Conservation (phyloP, 495 filamentous ascomycete species). For the Podospora australis region DNA sequence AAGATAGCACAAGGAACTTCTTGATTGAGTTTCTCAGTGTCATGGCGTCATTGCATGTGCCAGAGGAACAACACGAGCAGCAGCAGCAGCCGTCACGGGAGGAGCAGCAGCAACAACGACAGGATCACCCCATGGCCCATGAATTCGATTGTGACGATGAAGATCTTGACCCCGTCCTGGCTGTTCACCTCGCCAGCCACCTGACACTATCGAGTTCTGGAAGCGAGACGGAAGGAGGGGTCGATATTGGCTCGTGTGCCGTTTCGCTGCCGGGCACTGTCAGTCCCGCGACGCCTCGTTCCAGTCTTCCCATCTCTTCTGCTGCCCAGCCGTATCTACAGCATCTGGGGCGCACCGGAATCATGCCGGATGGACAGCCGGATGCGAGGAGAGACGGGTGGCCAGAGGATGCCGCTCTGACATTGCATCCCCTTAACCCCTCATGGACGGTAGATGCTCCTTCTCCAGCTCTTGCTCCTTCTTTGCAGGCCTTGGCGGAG, state of each 20-base stretch:
- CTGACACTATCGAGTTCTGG: constrained; percentile 17
- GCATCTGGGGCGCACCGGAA: background rate
- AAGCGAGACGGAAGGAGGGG: background rate
- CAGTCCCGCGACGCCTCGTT: background rate
- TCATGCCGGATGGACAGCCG: constrained; percentile 12
- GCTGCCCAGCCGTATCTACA: constrained; percentile 10
- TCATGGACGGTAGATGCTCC: background rate
- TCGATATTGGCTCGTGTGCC: background rate
- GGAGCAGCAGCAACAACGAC: constrained; percentile 3
- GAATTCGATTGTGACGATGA: background rate
- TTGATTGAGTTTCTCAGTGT: background rate
- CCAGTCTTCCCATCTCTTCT: background rate
- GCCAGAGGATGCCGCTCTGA: constrained; percentile 3
- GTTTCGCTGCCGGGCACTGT: background rate
- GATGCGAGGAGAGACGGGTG: constrained; percentile 1
- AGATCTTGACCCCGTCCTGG: constrained; percentile 8
- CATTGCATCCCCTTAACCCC: background rate
- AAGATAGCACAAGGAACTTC: background rate
- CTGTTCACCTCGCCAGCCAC: constrained; percentile 20
- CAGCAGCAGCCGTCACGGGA: background rate
- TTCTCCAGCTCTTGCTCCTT: no score
- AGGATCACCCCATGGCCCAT: background rate
- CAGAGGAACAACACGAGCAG: no score
- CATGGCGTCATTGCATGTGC: constrained; percentile 18
- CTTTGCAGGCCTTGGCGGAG: background rate